Evolutionary conservation across 805 yeast genomes (phyloP), one percentile per base, ranked within the genome.

Genomic region (Wickerhamiella bombiphila): DNA sequence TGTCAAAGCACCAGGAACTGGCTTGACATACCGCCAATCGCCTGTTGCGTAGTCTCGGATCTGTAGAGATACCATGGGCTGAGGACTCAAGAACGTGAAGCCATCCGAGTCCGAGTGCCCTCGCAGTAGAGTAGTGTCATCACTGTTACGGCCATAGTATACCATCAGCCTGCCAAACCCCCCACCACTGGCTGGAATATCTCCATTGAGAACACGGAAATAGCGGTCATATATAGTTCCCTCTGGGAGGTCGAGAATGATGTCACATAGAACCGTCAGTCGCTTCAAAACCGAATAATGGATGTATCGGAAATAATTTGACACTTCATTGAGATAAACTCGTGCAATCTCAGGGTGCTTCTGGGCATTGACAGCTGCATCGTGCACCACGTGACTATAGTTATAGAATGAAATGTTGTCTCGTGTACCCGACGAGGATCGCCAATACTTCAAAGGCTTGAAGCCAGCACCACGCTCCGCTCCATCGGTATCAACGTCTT

Each of bases 371-470:
- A 30, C 44, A 16, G 57, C 53, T 25, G 57, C 56, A 11, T 56
- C 58, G 22, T 64, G 66, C 4, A 54, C 52, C 36, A 64, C 55
- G 38, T 66, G 61, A 26, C 63, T 51, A 38, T 66, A 52, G 43
- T 68, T 68, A 51, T 58, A 67, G 41, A 63, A 64, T 32, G 56
- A 66, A 37, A 68, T 65, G 25, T 61, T 57, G 43, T 68, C 72
- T 13, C 61, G 49, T 5, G 61, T 60, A 1, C 64, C 64, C 41
- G 65, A 59, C 15, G 62, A 58, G 53, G 65, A 62, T 3, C 59
- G 54, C 73, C 72, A 68, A 44, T 66, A 66, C 17, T 68, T 67
- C 30, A 55, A 56, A 2, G 72, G 72, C 44, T 68, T 68, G 51
- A 54, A 68, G 0, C 72, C 72, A 26, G 53, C 52, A 5, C 69